A percentile compares a stretch with the other conserved stretches of the same genome.
Evolutionary conservation across 352 stramenopile genomes (phyloP).

Genomic region (Phytophthora nicotianae): DNA sequence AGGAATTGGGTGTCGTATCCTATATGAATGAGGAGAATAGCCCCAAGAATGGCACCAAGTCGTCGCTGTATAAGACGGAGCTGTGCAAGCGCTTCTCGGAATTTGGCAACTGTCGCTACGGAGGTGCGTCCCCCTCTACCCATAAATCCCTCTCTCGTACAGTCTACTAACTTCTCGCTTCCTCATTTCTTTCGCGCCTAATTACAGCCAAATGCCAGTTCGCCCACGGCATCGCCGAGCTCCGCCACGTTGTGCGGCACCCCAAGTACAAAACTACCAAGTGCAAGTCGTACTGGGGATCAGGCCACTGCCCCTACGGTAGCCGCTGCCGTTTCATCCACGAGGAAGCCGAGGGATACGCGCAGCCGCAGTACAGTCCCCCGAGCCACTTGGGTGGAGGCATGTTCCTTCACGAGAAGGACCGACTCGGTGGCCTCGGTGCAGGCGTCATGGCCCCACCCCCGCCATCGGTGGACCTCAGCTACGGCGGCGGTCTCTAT

Average conservation of each 20-base stretch:
- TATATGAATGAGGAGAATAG: constrained; percentile 86
- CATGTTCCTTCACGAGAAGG: constrained; percentile 73
- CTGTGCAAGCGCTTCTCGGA: constrained; percentile 89
- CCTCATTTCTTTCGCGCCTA: not conserved
- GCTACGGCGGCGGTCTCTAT: constrained; percentile 37
- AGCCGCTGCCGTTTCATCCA: constrained; percentile 90
- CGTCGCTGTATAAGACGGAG: constrained; percentile 89
- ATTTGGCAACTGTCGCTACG: constrained; percentile 88
- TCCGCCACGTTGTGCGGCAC: constrained; percentile 86
- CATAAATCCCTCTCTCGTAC: not conserved
- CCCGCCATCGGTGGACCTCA: constrained; percentile 37
- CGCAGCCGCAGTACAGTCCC: constrained; percentile 59
- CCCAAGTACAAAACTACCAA: constrained; percentile 93
- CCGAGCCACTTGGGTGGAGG: constrained; percentile 37
- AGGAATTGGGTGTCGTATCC: constrained; percentile 43
- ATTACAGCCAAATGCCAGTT: constrained; percentile 87
- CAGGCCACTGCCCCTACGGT: constrained; percentile 87
- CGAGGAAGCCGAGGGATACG: constrained; percentile 73
- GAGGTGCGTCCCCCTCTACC: constrained; percentile 42
- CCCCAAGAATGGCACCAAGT: constrained; percentile 86
- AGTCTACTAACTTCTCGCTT: constrained; percentile 7
- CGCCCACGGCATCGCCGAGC: constrained; percentile 77
- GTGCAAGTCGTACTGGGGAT: constrained; percentile 92
- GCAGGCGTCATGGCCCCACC: constrained; percentile 38
- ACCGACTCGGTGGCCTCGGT: constrained; percentile 30